Conservation (phyloP, 306 rosid species). For the Benincasa hispida region DNA sequence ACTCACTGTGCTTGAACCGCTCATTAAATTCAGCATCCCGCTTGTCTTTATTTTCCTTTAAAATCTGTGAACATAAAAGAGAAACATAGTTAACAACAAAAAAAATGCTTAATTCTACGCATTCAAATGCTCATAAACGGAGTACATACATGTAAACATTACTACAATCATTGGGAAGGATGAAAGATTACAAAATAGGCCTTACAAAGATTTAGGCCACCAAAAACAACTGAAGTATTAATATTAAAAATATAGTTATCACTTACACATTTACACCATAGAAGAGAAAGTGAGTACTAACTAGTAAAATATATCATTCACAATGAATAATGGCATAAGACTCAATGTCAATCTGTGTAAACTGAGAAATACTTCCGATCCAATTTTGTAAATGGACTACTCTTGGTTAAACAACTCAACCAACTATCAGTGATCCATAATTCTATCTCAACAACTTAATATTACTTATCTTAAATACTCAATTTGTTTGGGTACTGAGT, state of each 20-base stretch:
- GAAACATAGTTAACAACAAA: neutral
- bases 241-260: neutral
- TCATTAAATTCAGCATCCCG: conserved; percentile 82
- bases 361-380: neutral
- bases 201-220: neutral
- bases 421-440: neutral
- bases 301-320: neutral
- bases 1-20: conserved; percentile 91
- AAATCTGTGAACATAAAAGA: conserved; percentile 32
- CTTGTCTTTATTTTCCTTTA: conserved; percentile 86
- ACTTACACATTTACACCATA: neutral
- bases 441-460: neutral
- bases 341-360: neutral
- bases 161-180: neutral
- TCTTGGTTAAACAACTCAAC: neutral
- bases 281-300: neutral
- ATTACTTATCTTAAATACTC: neutral
- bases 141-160: neutral
- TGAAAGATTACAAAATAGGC: neutral
- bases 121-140: neutral
- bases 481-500: neutral
- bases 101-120: neutral
- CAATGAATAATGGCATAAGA: neutral
- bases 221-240: neutral
- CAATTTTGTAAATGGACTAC: neutral